Conservation (phyloP, 352 stramenopile species). For the Pythium plurisporium region DNA sequence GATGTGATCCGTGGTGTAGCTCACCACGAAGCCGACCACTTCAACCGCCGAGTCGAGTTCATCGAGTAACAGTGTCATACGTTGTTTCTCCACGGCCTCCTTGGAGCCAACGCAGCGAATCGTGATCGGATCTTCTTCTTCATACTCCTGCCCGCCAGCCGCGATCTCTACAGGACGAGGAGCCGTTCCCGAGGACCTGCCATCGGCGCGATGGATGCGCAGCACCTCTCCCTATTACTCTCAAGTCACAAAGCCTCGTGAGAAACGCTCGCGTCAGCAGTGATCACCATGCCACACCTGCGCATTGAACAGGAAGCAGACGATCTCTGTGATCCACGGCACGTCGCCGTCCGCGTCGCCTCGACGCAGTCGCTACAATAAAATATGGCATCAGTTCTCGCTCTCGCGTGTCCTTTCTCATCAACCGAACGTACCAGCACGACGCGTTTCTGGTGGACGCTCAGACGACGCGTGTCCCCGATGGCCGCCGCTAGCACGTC, state of each 20-base stretch:
- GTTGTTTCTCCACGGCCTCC: conserved; percentile 39
- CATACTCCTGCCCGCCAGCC: neutral
- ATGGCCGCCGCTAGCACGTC: neutral
- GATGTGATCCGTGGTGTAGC: conserved; percentile 48
- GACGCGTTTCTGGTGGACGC: neutral
- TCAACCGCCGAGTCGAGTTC: conserved; percentile 46
- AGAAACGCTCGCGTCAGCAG: neutral
- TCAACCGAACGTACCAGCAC: too few species aligned
- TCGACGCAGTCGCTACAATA: neutral
- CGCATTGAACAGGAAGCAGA: conserved; percentile 51
- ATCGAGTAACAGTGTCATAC: conserved; percentile 31
- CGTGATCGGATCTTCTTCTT: conserved; percentile 29
- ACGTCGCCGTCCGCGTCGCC: conserved; percentile 2
- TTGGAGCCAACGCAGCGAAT: conserved; percentile 33
- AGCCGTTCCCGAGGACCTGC: too few species aligned
- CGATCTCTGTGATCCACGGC: conserved; percentile 45
- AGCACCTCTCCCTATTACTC: conserved; percentile 46
- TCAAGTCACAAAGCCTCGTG: neutral
- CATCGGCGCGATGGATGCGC: conserved; percentile 31
- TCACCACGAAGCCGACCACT: conserved; percentile 41
- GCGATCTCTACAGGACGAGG: neutral
- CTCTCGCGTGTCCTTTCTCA: too few species aligned
- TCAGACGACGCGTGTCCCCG: neutral
- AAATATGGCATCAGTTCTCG: neutral
- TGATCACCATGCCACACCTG: conserved; percentile 23